Evolutionary conservation across 768 basidiomycete genomes (phyloP).

Genomic region (Dendrothele bispora): DNA sequence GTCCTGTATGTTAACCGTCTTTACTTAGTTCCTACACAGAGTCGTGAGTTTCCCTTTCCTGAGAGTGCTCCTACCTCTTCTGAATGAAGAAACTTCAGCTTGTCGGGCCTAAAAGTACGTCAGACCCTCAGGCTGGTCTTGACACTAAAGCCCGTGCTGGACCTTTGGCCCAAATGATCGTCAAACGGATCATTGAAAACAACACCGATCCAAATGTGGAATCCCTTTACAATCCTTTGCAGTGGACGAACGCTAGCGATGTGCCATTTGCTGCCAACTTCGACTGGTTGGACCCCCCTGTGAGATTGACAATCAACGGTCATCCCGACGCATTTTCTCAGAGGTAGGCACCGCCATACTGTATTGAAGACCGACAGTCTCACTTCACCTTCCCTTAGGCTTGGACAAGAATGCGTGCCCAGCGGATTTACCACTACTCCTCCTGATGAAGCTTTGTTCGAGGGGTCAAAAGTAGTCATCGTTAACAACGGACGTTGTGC

Average conservation of each 20-base stretch:
- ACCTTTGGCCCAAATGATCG: conserved; percentile 35
- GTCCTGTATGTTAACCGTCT: too few species aligned
- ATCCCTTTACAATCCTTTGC: conserved; percentile 32
- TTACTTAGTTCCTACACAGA: neutral
- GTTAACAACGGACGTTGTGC: conserved; percentile 60
- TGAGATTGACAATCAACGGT: conserved; percentile 34
- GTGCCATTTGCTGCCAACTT: conserved; percentile 26
- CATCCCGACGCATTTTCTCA: conserved; percentile 37
- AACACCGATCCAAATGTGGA: conserved; percentile 27
- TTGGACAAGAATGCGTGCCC: conserved; percentile 49
- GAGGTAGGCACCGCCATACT: conserved; percentile 25
- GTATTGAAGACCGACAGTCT: neutral
- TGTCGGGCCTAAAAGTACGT: conserved; percentile 32
- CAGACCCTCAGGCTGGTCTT: conserved; percentile 36
- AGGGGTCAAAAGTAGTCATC: conserved; percentile 48
- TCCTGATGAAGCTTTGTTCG: conserved; percentile 47
- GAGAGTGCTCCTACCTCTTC: neutral
- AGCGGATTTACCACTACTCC: conserved; percentile 27
- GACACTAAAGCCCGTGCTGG: conserved; percentile 35
- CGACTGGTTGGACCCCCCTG: conserved; percentile 37
- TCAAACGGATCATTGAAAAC: conserved; percentile 22
- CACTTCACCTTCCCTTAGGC: conserved; percentile 19
- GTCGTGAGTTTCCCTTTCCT: neutral
- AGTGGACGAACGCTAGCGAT: conserved; percentile 31
- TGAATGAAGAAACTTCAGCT: conserved; percentile 36